phyloP scores from a whole-genome alignment of 2,329 filamentous ascomycete genomes.

The Uncinocarpus reesii region DNA sequence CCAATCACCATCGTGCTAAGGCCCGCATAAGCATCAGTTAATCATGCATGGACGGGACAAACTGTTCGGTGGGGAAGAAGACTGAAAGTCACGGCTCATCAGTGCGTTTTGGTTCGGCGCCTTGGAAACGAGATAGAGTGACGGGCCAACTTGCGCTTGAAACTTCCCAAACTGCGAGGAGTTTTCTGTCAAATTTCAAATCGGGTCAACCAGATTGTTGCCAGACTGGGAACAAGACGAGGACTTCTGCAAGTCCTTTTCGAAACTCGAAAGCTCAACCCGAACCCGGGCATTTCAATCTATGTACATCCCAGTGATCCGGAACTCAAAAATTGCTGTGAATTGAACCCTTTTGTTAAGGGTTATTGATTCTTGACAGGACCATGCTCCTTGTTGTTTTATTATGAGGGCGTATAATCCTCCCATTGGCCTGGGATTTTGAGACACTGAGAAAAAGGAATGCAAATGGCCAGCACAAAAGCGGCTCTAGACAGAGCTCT shows the following conservation, averaged over 20 bases:
- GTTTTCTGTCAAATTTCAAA: too few species aligned
- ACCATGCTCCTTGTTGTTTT: not conserved
- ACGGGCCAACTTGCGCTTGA: too few species aligned
- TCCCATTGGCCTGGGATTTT: not conserved
- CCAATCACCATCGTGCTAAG: constrained; percentile 2
- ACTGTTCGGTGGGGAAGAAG: too few species aligned
- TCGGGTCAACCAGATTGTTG: too few species aligned
- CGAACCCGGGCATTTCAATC: not conserved
- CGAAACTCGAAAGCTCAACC: not conserved
- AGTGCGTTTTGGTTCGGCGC: too few species aligned
- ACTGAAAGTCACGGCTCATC: too few species aligned
- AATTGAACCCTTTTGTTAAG: not conserved
- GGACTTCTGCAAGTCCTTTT: not conserved
- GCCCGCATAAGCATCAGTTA: not conserved
- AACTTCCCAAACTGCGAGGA: too few species aligned
- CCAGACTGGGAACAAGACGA: too few species aligned
- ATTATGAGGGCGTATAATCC: not conserved
- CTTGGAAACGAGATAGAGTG: too few species aligned
- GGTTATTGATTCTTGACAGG: not conserved
- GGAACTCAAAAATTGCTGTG: not conserved
- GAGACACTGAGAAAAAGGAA: not conserved
- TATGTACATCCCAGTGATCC: not conserved
- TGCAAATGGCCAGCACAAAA: too few species aligned
- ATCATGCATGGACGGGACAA: constrained; percentile 6
- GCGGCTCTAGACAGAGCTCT: too few species aligned